A percentile compares a stretch with the other conserved stretches of the same genome.
phyloP scores from a whole-genome alignment of 179 eudicot species.

The Spinacia oleracea region DNA sequence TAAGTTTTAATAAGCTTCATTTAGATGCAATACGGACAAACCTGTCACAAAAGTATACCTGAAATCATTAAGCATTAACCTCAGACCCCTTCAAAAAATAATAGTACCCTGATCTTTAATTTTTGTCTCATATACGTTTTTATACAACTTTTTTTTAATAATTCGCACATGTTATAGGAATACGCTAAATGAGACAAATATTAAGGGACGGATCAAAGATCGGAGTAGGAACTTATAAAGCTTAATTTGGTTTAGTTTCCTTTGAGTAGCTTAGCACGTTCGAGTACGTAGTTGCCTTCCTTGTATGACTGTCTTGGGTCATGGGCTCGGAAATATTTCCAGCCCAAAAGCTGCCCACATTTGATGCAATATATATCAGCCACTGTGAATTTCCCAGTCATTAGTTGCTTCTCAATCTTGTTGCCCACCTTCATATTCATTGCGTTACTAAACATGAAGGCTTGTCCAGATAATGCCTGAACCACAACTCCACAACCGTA shows the following conservation, averaged over 20 bases:
- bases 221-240: neutral
- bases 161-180: too few species aligned
- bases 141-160: too few species aligned
- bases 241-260: neutral
- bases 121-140: too few species aligned
- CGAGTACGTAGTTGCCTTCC: constrained; percentile 31
- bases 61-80: too few species aligned
- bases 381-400: constrained; percentile 16
- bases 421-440: constrained; percentile 32
- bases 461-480: constrained; percentile 28
- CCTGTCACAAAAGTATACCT: too few species aligned
- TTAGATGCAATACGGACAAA: too few species aligned
- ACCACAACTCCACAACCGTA: neutral
- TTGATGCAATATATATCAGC: constrained; percentile 27
- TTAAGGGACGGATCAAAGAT: too few species aligned
- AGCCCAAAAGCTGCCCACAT: constrained; percentile 35
- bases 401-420: constrained; percentile 20
- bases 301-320: constrained; percentile 26
- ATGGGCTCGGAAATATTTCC: constrained; percentile 36
- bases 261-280: constrained; percentile 27
- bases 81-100: too few species aligned
- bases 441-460: constrained; percentile 29
- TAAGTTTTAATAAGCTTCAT: too few species aligned
- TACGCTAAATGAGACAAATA: too few species aligned
- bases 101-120: too few species aligned